Evolutionary conservation across 148 eudicot species (phyloP).

Genomic region (Vaccinium corymbosum): DNA sequence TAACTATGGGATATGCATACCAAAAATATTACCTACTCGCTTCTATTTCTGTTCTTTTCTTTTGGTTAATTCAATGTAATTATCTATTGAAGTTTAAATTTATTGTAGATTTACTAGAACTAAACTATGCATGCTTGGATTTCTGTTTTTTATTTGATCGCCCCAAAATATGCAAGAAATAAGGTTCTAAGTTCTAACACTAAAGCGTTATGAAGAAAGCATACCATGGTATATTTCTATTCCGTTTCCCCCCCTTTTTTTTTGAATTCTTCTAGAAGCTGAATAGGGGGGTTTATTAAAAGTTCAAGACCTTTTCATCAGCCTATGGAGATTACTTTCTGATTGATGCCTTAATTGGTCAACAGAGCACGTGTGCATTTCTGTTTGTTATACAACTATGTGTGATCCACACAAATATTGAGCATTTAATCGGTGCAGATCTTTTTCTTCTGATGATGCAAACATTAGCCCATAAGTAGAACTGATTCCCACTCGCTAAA

Average conservation of each 20-base stretch:
- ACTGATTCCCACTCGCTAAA: not conserved
- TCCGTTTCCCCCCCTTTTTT: not conserved
- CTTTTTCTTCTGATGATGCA: not conserved
- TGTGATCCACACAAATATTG: not conserved
- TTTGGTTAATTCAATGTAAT: not conserved
- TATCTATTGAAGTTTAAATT: not conserved
- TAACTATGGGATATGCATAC: not conserved
- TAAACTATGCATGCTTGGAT: not conserved
- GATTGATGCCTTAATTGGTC: not conserved
- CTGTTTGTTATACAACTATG: not conserved
- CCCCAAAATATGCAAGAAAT: not conserved
- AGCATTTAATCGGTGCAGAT: not conserved
- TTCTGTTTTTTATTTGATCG: not conserved
- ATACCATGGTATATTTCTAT: not conserved
- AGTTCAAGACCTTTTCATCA: not conserved
- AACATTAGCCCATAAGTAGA: not conserved
- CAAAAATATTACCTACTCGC: not conserved
- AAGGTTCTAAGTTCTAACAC: not conserved
- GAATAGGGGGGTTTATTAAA: not conserved
- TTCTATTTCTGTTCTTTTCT: not conserved
- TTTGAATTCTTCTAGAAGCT: not conserved
- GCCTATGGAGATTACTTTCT: not conserved
- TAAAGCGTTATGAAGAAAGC: not conserved
- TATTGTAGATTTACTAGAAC: not conserved
- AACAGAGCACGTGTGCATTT: not conserved